Percentiles rank a stretch among this genome's conserved stretches.
phyloP scores from a whole-genome alignment of 495 filamentous ascomycete genomes.

The Cryomyces antarcticus region DNA sequence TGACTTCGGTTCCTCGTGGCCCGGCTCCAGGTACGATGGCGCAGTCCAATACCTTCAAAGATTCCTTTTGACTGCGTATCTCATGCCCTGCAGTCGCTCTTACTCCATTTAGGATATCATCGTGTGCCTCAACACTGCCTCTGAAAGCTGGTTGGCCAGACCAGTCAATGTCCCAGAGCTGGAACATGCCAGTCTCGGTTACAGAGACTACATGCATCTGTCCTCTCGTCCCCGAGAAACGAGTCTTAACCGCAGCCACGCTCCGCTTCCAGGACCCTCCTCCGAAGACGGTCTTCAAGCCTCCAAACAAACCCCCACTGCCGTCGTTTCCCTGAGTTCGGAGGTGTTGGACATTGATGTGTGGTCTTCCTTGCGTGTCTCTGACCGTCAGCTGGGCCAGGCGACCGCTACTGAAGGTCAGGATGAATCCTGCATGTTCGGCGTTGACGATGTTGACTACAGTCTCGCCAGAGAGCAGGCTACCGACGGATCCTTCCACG shows the following conservation, averaged over 20 bases:
- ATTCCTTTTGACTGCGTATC: slow-evolving; percentile 4
- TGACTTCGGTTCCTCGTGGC: slow-evolving; percentile 10
- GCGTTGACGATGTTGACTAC: slow-evolving; percentile 58
- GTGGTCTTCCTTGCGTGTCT: slow-evolving; percentile 68
- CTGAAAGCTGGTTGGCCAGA: slow-evolving; percentile 44
- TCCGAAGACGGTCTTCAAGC: slow-evolving; percentile 44
- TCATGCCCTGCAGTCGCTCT: slow-evolving; percentile 1
- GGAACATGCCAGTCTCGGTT: slow-evolving; percentile 50
- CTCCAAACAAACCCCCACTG: slow-evolving; percentile 53
- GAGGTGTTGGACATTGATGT: slow-evolving; percentile 54
- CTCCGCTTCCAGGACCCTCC: slow-evolving; percentile 47
- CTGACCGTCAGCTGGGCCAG: slow-evolving; percentile 67
- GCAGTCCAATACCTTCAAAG: slow-evolving; percentile 26
- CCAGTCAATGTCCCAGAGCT: slow-evolving; percentile 74
- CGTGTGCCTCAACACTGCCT: slow-evolving; percentile 28
- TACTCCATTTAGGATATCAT: slow-evolving; percentile 13
- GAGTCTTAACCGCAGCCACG: slow-evolving; percentile 54
- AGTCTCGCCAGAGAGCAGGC: slow-evolving; percentile 57
- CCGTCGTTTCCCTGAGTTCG: slow-evolving; percentile 27
- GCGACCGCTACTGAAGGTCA: slow-evolving; percentile 65
- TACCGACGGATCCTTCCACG: slow-evolving; percentile 49
- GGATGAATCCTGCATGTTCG: slow-evolving; percentile 69
- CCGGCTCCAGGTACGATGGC: slow-evolving; percentile 14
- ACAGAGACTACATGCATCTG: slow-evolving; percentile 68
- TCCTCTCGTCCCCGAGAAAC: slow-evolving; percentile 46